Base-by-base conservation (phyloP, 2,329 filamentous ascomycete genomes). In the Fusarium solani-melongenae region DNA sequence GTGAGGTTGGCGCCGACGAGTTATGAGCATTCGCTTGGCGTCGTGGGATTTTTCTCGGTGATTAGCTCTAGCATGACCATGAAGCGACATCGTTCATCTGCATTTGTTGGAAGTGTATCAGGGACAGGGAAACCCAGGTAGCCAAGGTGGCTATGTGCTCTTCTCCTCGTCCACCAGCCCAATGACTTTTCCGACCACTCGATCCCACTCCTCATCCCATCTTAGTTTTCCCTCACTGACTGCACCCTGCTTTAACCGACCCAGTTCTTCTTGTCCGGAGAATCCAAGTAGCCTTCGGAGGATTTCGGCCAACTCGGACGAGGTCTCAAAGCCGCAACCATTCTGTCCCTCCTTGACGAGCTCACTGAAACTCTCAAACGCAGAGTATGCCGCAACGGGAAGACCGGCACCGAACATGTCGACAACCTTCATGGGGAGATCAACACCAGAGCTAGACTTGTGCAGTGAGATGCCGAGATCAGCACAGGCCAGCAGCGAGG, bases 361-460 rank as follows among this genome's bases (percentile, higher is more conserved):
- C 84, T 99, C 96, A 3, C 90, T 86, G 88, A 97, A 98, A 71
- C 95, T 96, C 79, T 95, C 92, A 79, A 97, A 99, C 3, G 89
- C 88, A 29, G 90, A 90, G 88, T 96, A 98, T 5, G 95, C 96
- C 0, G 92, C 92, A 0, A 99, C 96, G 0, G 96, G 96, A 31
- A 99, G 85, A 0, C 96, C 96, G 0, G 95, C 93, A 3, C 96
- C 96, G 81, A 99, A 98, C 95, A 99, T 98, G 81, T 99, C 96
- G 15, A 99, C 95, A 1, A 99, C 95, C 84, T 99, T 99, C 96
- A 99, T 99, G 0, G 96, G 96, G 22, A 99, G 86, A 82, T 99
- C 96, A 0, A 99, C 95, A 1, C 96, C 96, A 3, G 94, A 98
- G 74, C 93, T 97, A 15, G 95, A 98, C 73, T 91, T 98, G 84